Evolutionary conservation across 768 basidiomycete genomes (phyloP).

Genomic region (Suillus ampliporus): DNA sequence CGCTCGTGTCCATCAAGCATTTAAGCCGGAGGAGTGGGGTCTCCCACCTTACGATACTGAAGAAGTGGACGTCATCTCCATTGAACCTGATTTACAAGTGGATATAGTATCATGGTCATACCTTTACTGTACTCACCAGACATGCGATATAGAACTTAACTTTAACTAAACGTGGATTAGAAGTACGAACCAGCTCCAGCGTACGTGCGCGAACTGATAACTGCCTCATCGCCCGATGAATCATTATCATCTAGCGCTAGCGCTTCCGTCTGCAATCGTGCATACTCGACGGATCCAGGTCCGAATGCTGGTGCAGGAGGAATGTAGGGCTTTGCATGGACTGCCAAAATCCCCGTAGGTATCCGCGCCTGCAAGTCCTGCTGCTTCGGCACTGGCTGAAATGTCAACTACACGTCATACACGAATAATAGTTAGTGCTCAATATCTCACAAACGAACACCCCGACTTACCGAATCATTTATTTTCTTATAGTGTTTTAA

Average conservation of each 20-base stretch:
- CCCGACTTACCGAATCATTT: constrained; percentile 81
- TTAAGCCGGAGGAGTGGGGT: constrained; percentile 83
- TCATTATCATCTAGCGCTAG: constrained; percentile 16
- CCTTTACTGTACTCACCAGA: background rate
- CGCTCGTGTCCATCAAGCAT: constrained; percentile 64
- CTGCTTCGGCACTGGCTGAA: constrained; percentile 80
- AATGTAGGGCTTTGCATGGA: constrained; percentile 65
- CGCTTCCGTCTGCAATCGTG: constrained; percentile 12
- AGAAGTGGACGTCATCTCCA: background rate
- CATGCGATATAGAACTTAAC: background rate
- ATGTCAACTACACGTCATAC: constrained; percentile 74
- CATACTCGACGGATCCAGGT: constrained; percentile 65
- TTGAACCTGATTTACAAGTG: constrained; percentile 1
- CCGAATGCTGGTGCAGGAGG: constrained; percentile 78
- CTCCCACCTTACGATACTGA: constrained; percentile 62
- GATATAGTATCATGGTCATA: constrained; percentile 1
- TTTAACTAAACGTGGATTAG: constrained; percentile 21
- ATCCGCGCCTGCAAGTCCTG: constrained; percentile 78
- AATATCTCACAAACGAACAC: background rate
- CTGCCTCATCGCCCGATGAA: constrained; percentile 30
- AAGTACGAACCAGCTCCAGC: constrained; percentile 53
- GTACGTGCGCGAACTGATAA: constrained; percentile 32
- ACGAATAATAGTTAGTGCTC: background rate
- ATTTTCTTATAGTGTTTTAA: constrained; percentile 82
- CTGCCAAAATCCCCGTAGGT: constrained; percentile 81